Percentiles rank a stretch among this genome's conserved stretches.
These are phyloP conservation scores for Starmerella roubikii DNA, from an alignment of 805 yeast species.

Conservation along the genomic window DNA sequence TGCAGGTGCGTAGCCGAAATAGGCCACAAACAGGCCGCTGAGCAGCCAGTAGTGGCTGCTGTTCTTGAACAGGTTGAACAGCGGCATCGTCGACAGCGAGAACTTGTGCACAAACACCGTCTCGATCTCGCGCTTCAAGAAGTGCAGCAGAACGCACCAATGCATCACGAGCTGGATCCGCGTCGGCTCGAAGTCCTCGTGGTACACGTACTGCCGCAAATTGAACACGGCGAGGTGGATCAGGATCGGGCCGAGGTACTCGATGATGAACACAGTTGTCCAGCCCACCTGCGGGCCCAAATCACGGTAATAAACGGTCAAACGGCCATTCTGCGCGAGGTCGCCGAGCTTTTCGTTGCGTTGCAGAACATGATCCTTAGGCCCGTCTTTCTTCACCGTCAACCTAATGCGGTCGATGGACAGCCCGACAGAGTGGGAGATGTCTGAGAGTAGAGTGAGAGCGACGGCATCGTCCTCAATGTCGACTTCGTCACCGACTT, in stretches of 20 bases:
- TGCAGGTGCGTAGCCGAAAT: constrained; percentile 36
- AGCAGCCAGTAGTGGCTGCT: constrained; percentile 87
- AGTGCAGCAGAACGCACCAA: constrained; percentile 55
- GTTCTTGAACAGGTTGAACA: constrained; percentile 75
- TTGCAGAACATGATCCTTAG: constrained; percentile 32
- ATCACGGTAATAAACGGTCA: constrained; percentile 58
- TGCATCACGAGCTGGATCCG: constrained; percentile 42
- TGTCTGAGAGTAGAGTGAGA: constrained; percentile 3
- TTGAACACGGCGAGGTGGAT: constrained; percentile 53
- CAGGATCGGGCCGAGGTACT: constrained; percentile 79
- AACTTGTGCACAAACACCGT: constrained; percentile 74
- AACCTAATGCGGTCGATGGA: constrained; percentile 44
- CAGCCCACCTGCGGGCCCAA: constrained; percentile 87
- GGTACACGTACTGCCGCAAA: constrained; percentile 27
- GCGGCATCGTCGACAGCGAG: constrained; percentile 85
- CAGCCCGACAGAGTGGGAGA: constrained; percentile 27
- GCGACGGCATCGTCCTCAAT: constrained; percentile 6
- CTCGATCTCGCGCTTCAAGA: constrained; percentile 77
- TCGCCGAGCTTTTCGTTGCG: constrained; percentile 33
- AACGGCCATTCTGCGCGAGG: constrained; percentile 32
- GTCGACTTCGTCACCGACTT: constrained; percentile 5
- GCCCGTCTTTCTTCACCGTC: constrained; percentile 25
- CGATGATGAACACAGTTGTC: constrained; percentile 79
- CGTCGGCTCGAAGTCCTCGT: constrained; percentile 30
- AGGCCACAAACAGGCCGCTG: constrained; percentile 51